phyloP scores from a whole-genome alignment of 352 stramenopile species.

The Globisporangium ultimum region DNA sequence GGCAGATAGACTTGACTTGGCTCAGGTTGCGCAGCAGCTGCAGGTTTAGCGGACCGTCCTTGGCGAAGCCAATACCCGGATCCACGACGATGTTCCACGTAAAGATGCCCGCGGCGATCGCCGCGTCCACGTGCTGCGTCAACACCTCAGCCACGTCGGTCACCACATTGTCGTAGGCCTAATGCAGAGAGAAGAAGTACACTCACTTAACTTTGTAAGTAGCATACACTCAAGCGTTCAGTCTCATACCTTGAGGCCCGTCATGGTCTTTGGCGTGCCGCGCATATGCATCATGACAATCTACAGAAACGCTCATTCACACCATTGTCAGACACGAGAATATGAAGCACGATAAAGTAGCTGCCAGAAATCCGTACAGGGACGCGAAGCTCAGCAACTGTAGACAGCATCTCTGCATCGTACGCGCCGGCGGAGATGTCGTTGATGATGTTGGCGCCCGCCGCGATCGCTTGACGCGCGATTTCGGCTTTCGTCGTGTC shows the following conservation, averaged over 20 bases:
- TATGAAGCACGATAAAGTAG: too few relatives aligned
- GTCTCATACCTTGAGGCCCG: conserved; percentile 52
- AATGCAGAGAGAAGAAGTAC: conserved; percentile 8
- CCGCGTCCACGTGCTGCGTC: conserved; percentile 59
- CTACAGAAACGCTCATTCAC: conserved; percentile 30
- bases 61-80: conserved; percentile 98
- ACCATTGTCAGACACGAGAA: too few relatives aligned
- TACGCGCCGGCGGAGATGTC: conserved; percentile 95
- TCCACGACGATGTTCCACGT: conserved; percentile 96
- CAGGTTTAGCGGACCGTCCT: conserved; percentile 90
- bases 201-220: not conserved
- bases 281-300: conserved; percentile 98
- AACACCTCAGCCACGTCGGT: conserved; percentile 83
- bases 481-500: conserved; percentile 95
- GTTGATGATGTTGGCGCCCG: conserved; percentile 96
- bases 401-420: conserved; percentile 90
- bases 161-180: conserved; percentile 91
- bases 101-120: conserved; percentile 85
- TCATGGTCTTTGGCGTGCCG: conserved; percentile 96
- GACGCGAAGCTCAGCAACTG: conserved; percentile 83
- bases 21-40: conserved; percentile 82
- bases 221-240: not conserved
- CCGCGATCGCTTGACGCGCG: conserved; percentile 84
- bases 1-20: conserved; percentile 42
- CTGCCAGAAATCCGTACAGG: conserved; percentile 36